Percentiles rank a stretch among this genome's conserved stretches.
These are phyloP conservation scores for Venturia nashicola DNA, from an alignment of 2,329 filamentous ascomycete genomes.

Conservation along the genomic window DNA sequence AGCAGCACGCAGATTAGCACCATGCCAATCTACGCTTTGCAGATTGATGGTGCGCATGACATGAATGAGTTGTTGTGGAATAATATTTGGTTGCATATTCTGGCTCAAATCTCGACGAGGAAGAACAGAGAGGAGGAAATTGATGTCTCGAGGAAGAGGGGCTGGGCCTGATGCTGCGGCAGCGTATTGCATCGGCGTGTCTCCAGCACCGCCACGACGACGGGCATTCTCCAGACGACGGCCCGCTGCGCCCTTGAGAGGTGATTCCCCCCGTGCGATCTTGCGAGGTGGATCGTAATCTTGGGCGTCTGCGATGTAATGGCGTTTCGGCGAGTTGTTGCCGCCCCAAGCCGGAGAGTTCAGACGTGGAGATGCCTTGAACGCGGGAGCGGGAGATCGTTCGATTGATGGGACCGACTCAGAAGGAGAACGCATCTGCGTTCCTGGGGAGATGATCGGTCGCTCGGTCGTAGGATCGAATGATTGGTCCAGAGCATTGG, in stretches of 20 bases:
- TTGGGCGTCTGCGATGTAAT: conserved; percentile 49
- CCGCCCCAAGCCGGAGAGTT: conserved; percentile 13
- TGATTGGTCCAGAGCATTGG: conserved; percentile 33
- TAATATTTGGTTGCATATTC: conserved; percentile 3
- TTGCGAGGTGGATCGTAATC: conserved; percentile 62
- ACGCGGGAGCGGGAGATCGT: not conserved
- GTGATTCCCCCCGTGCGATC: conserved; percentile 77
- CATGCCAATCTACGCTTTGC: not conserved
- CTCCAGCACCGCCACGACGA: conserved; percentile 19
- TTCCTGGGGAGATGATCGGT: conserved; percentile 67
- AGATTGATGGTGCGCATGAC: conserved; percentile 4
- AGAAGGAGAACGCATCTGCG: conserved; percentile 46
- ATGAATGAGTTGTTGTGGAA: not conserved
- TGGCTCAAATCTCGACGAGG: conserved; percentile 54
- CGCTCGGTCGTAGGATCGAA: conserved; percentile 78
- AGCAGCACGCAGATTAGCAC: conserved; percentile 5
- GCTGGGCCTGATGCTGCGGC: conserved; percentile 33
- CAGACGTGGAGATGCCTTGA: conserved; percentile 12
- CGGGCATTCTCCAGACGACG: conserved; percentile 70
- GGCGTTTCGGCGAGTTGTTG: conserved; percentile 34
- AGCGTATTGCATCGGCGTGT: conserved; percentile 17
- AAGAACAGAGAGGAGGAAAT: conserved; percentile 52
- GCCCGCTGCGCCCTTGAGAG: conserved; percentile 80
- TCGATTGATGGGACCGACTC: conserved; percentile 24
- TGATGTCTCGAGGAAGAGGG: conserved; percentile 56